phyloP scores from a whole-genome alignment of 768 basidiomycete genomes.

The Lactarius deliciosus region DNA sequence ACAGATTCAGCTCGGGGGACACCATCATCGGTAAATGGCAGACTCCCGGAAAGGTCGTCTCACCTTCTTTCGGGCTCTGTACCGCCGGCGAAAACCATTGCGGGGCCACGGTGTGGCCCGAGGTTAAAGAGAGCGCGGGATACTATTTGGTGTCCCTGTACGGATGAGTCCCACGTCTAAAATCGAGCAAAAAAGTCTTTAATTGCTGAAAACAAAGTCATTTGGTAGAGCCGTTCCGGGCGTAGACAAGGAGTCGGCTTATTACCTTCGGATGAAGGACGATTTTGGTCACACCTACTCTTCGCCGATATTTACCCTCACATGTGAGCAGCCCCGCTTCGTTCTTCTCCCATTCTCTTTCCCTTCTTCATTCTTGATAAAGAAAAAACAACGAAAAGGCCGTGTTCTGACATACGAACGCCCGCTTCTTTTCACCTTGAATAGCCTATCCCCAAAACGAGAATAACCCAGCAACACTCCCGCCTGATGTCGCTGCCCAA shows the following conservation, averaged over 20 bases:
- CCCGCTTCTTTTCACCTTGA: not conserved
- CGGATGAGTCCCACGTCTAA: constrained; percentile 13
- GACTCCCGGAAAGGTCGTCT: constrained; percentile 31
- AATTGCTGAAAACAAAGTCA: constrained; percentile 25
- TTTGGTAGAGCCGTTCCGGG: constrained; percentile 32
- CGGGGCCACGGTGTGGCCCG: constrained; percentile 34
- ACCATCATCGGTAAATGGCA: constrained; percentile 38
- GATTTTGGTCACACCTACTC: constrained; percentile 32
- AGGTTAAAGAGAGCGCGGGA: constrained; percentile 32
- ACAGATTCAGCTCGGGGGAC: constrained; percentile 35
- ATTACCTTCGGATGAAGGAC: constrained; percentile 37
- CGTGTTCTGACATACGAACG: not conserved
- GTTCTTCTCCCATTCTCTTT: not conserved
- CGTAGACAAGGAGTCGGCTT: constrained; percentile 30
- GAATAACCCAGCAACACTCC: not conserved
- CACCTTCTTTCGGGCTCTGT: constrained; percentile 41
- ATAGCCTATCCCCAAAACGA: constrained; percentile 16
- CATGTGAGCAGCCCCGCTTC: constrained; percentile 30
- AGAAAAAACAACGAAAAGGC: not conserved
- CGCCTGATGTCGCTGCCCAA: constrained; percentile 9
- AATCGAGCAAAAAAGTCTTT: not conserved
- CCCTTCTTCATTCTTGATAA: constrained; percentile 1
- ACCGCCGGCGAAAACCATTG: constrained; percentile 27
- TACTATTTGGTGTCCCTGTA: constrained; percentile 34
- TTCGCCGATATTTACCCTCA: constrained; percentile 37